Percentiles rank a stretch among this genome's conserved stretches.
Conservation (phyloP, 2,329 filamentous ascomycete genomes). For the Waltergamsia citrina region DNA sequence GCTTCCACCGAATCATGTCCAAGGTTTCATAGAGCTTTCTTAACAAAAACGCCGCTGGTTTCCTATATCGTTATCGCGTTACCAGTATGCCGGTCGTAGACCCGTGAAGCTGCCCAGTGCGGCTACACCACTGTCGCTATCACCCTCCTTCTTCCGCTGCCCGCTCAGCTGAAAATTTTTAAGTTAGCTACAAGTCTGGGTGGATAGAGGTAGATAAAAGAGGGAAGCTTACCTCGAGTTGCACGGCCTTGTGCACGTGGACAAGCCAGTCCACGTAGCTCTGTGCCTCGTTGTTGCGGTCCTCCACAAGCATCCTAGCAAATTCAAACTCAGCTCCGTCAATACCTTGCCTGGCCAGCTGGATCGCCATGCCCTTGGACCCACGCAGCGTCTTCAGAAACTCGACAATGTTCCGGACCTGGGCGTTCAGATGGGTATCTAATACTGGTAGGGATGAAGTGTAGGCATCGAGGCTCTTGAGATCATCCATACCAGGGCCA, state of each 20-base stretch:
- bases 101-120: constrained; percentile 47
- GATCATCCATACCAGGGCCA: constrained; percentile 57
- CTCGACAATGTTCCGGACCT: constrained; percentile 87
- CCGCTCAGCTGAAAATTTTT: constrained; percentile 49
- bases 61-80: not conserved
- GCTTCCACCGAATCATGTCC: no score
- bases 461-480: constrained; percentile 75
- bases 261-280: constrained; percentile 99
- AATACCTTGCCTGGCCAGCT: constrained; percentile 83
- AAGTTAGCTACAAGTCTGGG: constrained; percentile 5
- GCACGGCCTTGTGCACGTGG: constrained; percentile 85
- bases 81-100: constrained; percentile 52
- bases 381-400: constrained; percentile 74
- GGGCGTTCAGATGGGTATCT: constrained; percentile 86
- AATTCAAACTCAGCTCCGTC: constrained; percentile 97
- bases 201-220: not conserved
- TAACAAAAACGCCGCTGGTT: not conserved
- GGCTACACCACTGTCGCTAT: constrained; percentile 19
- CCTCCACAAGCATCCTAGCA: constrained; percentile 81
- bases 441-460: constrained; percentile 71
- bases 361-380: constrained; percentile 79
- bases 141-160: constrained; percentile 55
- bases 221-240: constrained; percentile 60
- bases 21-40: not conserved
- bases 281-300: constrained; percentile 94